Evolutionary conservation across 2,329 filamentous ascomycete species (phyloP).

Genomic region (Trichoderma gracile): DNA sequence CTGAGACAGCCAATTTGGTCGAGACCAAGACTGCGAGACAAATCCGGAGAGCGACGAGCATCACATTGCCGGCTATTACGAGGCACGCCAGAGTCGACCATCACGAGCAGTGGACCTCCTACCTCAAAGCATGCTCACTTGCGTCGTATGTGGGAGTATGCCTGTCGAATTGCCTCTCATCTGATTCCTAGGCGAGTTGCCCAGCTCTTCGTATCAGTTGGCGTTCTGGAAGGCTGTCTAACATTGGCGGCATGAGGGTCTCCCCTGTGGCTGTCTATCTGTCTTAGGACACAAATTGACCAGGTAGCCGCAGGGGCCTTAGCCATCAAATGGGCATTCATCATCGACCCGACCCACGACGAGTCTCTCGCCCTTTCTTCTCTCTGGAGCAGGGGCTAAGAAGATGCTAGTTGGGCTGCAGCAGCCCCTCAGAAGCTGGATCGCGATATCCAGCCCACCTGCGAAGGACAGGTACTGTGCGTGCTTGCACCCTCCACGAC

Average conservation of each 20-base stretch:
- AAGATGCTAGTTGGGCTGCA: not conserved
- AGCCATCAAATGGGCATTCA: not conserved
- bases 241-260: not conserved
- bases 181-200: not conserved
- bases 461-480: conserved; percentile 14
- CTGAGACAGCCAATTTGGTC: too few species aligned
- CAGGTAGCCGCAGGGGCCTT: not conserved
- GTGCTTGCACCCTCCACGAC: not conserved
- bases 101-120: too few species aligned
- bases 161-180: too few species aligned
- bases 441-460: conserved; percentile 16
- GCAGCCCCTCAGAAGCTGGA: not conserved
- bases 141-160: too few species aligned
- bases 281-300: not conserved
- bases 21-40: too few species aligned
- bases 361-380: not conserved
- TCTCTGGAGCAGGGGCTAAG: not conserved
- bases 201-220: not conserved
- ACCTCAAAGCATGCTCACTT: too few species aligned
- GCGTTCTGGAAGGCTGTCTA: not conserved
- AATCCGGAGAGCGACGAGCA: too few species aligned
- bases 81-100: too few species aligned
- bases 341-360: not conserved
- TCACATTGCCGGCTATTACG: too few species aligned
- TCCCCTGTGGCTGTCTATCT: not conserved